Evolutionary conservation across 192 early-diverging fungal genomes (phyloP).

Genomic region (Rhizophagus sp.): DNA sequence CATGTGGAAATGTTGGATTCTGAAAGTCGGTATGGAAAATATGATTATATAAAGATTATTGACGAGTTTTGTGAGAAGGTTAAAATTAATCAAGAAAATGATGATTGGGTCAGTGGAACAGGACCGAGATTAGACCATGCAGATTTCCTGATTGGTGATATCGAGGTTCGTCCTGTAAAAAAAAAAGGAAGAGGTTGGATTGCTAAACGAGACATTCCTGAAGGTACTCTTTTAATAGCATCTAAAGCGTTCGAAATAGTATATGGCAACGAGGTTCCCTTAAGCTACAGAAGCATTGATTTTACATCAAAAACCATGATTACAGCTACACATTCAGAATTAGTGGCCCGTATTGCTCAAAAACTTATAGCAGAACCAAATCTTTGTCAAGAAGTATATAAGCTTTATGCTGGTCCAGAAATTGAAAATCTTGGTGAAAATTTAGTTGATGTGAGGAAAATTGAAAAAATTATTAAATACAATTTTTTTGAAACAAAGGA

Average conservation of each 20-base stretch:
- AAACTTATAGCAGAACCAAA: not conserved
- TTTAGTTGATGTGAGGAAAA: not conserved
- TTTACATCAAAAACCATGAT: not conserved
- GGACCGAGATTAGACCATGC: constrained; percentile 16
- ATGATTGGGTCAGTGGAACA: not conserved
- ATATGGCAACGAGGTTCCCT: not conserved
- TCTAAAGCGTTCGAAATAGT: not conserved
- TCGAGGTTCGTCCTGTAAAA: not conserved
- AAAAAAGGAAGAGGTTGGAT: constrained; percentile 7
- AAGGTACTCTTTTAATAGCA: not conserved
- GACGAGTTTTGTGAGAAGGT: not conserved
- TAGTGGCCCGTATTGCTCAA: not conserved
- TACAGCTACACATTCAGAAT: not conserved
- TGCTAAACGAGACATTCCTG: not conserved
- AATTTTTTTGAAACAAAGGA: not conserved
- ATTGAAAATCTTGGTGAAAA: not conserved
- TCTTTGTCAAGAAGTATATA: not conserved
- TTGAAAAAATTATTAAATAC: not conserved
- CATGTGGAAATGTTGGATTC: constrained; percentile 9
- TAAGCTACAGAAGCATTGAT: not conserved
- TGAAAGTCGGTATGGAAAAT: constrained; percentile 9
- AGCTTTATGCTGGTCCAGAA: constrained; percentile 14
- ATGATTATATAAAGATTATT: constrained; percentile 1
- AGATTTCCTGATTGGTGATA: not conserved
- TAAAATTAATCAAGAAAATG: not conserved